A percentile compares a stretch with the other conserved stretches of the same genome.
Evolutionary conservation across 2,329 filamentous ascomycete genomes (phyloP).

Genomic region (Exophiala viscosa): DNA sequence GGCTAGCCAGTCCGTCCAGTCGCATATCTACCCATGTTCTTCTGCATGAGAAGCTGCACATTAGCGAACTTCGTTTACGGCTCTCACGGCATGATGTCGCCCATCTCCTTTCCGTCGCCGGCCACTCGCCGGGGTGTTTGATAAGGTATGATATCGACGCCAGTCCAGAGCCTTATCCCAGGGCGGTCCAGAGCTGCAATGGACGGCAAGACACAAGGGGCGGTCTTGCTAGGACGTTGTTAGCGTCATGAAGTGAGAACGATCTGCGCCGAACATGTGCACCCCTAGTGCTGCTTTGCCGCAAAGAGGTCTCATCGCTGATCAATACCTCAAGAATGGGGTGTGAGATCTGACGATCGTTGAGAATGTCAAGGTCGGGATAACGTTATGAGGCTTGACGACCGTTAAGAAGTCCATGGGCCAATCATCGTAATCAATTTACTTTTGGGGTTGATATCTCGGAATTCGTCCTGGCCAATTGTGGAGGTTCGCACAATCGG

Average conservation of each 20-base stretch:
- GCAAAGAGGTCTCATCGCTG: no score
- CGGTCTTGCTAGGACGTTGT: no score
- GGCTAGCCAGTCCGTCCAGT: not conserved
- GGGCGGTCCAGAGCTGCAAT: no score
- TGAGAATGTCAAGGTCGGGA: no score
- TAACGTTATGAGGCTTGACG: not conserved
- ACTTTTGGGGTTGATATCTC: no score
- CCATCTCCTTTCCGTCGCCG: not conserved
- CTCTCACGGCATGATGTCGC: not conserved
- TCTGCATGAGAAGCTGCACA: not conserved
- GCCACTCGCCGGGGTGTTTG: not conserved
- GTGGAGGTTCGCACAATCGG: no score
- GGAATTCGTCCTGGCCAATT: no score
- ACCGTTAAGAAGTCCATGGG: not conserved
- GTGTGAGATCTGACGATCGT: not conserved
- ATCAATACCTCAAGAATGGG: not conserved
- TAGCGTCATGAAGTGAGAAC: no score
- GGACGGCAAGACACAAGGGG: no score
- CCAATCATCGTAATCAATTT: not conserved
- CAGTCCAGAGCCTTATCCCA: no score
- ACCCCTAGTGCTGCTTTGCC: no score
- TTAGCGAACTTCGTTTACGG: not conserved
- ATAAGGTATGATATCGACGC: not conserved
- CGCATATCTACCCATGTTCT: not conserved
- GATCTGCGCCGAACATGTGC: no score